Evolutionary conservation across 2,329 filamentous ascomycete species (phyloP).

Genomic region (Penicillium sp.): DNA sequence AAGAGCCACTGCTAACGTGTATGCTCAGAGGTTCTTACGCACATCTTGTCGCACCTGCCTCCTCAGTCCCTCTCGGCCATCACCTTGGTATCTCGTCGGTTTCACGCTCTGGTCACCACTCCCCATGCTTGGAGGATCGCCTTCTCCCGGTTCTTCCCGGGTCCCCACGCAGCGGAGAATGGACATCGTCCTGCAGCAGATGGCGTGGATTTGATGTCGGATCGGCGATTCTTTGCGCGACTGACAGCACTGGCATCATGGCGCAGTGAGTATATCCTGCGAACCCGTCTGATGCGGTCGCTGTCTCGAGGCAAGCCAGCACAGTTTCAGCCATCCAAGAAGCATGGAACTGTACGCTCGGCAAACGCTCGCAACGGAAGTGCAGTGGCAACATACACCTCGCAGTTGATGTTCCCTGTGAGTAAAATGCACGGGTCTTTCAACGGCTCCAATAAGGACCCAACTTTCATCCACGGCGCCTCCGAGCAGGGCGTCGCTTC

Average conservation of each 20-base stretch:
- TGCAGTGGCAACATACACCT: conserved; percentile 80
- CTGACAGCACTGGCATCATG: conserved; percentile 84
- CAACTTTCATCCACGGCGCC: conserved; percentile 79
- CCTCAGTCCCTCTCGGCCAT: conserved; percentile 79
- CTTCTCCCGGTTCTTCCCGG: conserved; percentile 87
- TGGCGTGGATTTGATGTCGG: conserved; percentile 61
- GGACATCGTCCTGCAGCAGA: conserved; percentile 47
- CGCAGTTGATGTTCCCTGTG: conserved; percentile 74
- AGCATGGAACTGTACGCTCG: conserved; percentile 53
- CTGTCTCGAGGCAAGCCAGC: conserved; percentile 75
- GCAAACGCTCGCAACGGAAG: conserved; percentile 63
- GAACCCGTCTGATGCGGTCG: conserved; percentile 79
- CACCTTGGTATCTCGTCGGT: conserved; percentile 81
- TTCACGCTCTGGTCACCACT: conserved; percentile 82
- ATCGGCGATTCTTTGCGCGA: conserved; percentile 76
- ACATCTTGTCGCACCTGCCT: conserved; percentile 84
- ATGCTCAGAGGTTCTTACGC: conserved; percentile 77
- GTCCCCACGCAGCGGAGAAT: conserved; percentile 58
- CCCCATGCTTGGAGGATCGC: conserved; percentile 92
- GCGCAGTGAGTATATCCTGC: conserved; percentile 90
- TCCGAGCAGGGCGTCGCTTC: conserved; percentile 76
- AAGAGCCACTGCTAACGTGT: conserved; percentile 7
- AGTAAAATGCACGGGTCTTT: conserved; percentile 80
- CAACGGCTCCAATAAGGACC: conserved; percentile 66
- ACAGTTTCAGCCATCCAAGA: conserved; percentile 50